These are phyloP conservation scores for Ogataea corticis DNA, from an alignment of 805 yeast genomes.

Conservation along the genomic window DNA sequence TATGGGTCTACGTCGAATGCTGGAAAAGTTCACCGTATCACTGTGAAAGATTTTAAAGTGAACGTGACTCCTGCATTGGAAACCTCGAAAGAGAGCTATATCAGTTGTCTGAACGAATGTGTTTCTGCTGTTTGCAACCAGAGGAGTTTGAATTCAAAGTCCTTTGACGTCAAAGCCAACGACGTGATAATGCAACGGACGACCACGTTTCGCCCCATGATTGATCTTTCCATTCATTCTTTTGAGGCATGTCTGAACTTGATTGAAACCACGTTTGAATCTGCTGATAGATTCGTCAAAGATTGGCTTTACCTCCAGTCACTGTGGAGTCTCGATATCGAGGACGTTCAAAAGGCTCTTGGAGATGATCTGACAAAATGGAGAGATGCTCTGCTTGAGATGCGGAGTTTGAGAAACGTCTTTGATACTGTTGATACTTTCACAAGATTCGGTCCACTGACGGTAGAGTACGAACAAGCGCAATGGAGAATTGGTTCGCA, in stretches of 20 bases:
- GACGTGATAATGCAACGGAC: not conserved
- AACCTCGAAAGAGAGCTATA: slow-evolving; percentile 34
- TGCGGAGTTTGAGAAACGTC: slow-evolving; percentile 42
- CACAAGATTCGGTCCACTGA: slow-evolving; percentile 40
- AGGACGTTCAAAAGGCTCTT: slow-evolving; percentile 38
- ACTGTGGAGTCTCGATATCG: slow-evolving; percentile 57
- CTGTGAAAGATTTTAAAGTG: slow-evolving; percentile 39
- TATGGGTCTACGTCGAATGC: slow-evolving; percentile 38
- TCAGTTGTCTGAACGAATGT: slow-evolving; percentile 27
- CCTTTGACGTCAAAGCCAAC: slow-evolving; percentile 22
- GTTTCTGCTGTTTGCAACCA: slow-evolving; percentile 29
- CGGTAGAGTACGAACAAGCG: slow-evolving; percentile 51
- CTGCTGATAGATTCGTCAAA: slow-evolving; percentile 39
- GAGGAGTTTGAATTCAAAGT: slow-evolving; percentile 20
- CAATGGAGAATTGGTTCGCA: slow-evolving; percentile 48
- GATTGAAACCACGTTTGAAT: slow-evolving; percentile 35
- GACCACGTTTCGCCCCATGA: slow-evolving; percentile 2
- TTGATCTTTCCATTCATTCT: slow-evolving; percentile 8
- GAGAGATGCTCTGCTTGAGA: slow-evolving; percentile 46
- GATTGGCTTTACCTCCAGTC: slow-evolving; percentile 59
- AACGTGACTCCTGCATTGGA: slow-evolving; percentile 43
- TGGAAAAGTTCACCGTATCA: slow-evolving; percentile 40
- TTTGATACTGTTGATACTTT: slow-evolving; percentile 52
- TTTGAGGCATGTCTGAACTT: slow-evolving; percentile 24
- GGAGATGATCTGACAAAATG: slow-evolving; percentile 43